Percentiles rank a stretch among this genome's conserved stretches.
These are phyloP conservation scores for Boletellus deceptivus DNA, from an alignment of 1,284 basidiomycete genomes.

Conservation along the genomic window DNA sequence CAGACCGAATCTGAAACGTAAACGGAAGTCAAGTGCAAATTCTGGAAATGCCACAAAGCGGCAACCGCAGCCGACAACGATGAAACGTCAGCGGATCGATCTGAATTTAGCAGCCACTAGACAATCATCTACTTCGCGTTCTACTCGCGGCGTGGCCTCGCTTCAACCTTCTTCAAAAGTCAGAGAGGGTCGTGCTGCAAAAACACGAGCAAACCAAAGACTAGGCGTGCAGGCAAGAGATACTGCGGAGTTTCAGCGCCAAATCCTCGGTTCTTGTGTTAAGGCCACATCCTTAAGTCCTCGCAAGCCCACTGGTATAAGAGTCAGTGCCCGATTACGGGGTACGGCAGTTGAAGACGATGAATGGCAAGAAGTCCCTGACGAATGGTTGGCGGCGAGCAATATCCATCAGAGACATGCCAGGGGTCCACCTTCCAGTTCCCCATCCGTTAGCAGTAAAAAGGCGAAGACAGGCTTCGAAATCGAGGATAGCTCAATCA, in stretches of 20 bases:
- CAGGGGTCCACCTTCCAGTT: slow-evolving; percentile 14
- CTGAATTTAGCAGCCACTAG: background rate
- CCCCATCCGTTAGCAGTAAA: slow-evolving; percentile 7
- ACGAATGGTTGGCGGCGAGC: slow-evolving; percentile 61
- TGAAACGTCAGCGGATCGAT: slow-evolving; percentile 26
- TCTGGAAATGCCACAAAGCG: slow-evolving; percentile 30
- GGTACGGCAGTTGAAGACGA: slow-evolving; percentile 51
- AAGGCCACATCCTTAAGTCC: slow-evolving; percentile 15
- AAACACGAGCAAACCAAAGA: slow-evolving; percentile 66
- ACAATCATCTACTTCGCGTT: slow-evolving; percentile 14
- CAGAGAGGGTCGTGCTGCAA: slow-evolving; percentile 58
- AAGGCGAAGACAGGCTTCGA: slow-evolving; percentile 51
- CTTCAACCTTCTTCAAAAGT: slow-evolving; percentile 21
- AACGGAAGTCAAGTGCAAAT: slow-evolving; percentile 36
- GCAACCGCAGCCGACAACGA: slow-evolving; percentile 16
- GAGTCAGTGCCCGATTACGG: slow-evolving; percentile 64
- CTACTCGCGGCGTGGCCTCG: slow-evolving; percentile 14
- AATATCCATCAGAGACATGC: slow-evolving; percentile 12
- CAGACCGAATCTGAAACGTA: slow-evolving; percentile 58
- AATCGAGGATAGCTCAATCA: slow-evolving; percentile 53
- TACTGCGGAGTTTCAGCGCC: slow-evolving; percentile 58
- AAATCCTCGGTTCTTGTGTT: slow-evolving; percentile 34
- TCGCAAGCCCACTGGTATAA: slow-evolving; percentile 50
- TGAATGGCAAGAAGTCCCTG: slow-evolving; percentile 76
- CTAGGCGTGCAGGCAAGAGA: slow-evolving; percentile 68